These are phyloP conservation scores for Przewalskia tangutica DNA, from an alignment of 257 asterid species.

Conservation along the genomic window DNA sequence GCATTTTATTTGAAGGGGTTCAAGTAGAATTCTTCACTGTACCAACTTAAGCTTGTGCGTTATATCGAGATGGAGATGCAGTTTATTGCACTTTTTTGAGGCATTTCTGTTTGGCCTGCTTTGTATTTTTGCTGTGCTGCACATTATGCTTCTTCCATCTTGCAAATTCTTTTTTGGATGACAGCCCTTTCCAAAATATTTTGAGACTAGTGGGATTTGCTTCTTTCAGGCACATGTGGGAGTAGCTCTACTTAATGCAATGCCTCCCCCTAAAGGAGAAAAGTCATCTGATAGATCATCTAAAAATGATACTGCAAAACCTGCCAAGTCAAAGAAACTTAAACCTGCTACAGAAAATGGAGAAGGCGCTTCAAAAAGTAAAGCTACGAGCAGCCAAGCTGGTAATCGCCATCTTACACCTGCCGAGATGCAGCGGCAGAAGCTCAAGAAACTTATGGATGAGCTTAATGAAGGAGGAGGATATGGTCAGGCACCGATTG, in stretches of 20 bases:
- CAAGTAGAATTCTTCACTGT: background rate
- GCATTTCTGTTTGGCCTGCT: background rate
- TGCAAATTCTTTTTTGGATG: background rate
- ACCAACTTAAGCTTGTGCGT: background rate
- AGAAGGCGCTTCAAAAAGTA: conserved; percentile 40
- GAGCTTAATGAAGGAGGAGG: conserved; percentile 86
- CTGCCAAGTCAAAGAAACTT: conserved; percentile 50
- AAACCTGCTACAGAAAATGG: conserved; percentile 37
- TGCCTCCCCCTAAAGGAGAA: conserved; percentile 45
- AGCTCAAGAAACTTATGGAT: conserved; percentile 85
- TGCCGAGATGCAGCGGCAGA: conserved; percentile 79
- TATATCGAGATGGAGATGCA: background rate
- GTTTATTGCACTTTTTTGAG: background rate
- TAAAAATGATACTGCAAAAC: conserved; percentile 45
- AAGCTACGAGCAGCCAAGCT: conserved; percentile 40
- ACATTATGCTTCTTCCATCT: background rate
- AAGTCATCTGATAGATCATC: conserved; percentile 52
- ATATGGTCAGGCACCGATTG: conserved; percentile 86
- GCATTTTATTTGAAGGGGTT: background rate
- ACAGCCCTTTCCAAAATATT: background rate
- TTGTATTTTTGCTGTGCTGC: background rate
- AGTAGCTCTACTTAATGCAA: conserved; percentile 86
- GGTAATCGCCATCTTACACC: conserved; percentile 63
- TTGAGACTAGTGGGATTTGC: background rate
- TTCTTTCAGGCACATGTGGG: conserved; percentile 81